Evolutionary conservation across 371 early-diverging fungal species (phyloP).

Genomic region (Cokeromyces recurvatus): DNA sequence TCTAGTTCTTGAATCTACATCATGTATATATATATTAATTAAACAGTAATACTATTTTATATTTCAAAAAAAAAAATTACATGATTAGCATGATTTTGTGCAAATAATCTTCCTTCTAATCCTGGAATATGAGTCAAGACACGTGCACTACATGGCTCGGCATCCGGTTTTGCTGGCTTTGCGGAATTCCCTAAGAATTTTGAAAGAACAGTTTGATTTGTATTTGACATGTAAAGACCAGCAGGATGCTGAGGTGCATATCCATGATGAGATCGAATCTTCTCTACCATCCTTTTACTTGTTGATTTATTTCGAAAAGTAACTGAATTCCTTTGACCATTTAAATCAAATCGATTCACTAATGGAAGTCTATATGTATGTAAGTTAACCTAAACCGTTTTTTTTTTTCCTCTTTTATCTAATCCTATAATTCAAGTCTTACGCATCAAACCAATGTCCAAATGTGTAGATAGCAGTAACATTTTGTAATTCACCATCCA

Average conservation of each 20-base stretch:
- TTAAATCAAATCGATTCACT: constrained; percentile 58
- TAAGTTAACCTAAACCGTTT: too few species aligned
- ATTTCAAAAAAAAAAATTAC: constrained; percentile 19
- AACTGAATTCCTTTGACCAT: constrained; percentile 47
- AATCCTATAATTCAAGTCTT: too few species aligned
- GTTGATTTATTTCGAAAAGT: constrained; percentile 58
- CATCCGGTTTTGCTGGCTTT: constrained; percentile 45
- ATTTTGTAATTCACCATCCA: constrained; percentile 55
- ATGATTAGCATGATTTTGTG: constrained; percentile 55
- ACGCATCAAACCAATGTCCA: constrained; percentile 72
- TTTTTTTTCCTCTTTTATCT: too few species aligned
- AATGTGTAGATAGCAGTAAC: constrained; percentile 57
- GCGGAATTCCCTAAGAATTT: constrained; percentile 50
- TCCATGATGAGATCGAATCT: constrained; percentile 66
- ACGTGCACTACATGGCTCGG: constrained; percentile 53
- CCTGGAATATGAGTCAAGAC: constrained; percentile 48
- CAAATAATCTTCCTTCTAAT: constrained; percentile 49
- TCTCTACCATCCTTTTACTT: constrained; percentile 52
- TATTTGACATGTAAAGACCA: constrained; percentile 56
- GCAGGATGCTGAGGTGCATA: constrained; percentile 60
- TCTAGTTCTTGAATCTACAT: constrained; percentile 68
- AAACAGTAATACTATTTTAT: neutral
- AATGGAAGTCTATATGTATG: constrained; percentile 39
- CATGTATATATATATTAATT: too few species aligned
- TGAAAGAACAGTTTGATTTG: constrained; percentile 61